A percentile compares a stretch with the other conserved stretches of the same genome.
These are phyloP conservation scores for Ceratobasidium papillatum DNA, from an alignment of 1,284 basidiomycete species.

Conservation along the genomic window DNA sequence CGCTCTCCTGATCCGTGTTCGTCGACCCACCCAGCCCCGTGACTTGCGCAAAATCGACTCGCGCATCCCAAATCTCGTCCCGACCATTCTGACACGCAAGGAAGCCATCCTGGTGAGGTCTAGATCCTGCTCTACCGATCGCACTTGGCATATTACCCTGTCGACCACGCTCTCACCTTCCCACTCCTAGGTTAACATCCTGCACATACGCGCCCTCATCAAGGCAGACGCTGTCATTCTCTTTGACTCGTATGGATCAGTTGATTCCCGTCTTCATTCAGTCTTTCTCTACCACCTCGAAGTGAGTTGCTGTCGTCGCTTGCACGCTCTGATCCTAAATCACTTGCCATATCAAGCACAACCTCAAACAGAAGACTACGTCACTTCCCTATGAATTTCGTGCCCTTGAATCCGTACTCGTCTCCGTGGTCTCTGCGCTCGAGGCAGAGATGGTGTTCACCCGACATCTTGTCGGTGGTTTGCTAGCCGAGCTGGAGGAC, in stretches of 20 bases:
- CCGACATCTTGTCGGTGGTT: slow-evolving; percentile 82
- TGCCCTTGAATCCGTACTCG: slow-evolving; percentile 87
- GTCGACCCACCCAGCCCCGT: slow-evolving; percentile 71
- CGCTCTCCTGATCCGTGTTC: not conserved
- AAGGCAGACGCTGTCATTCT: slow-evolving; percentile 92
- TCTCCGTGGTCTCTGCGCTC: slow-evolving; percentile 87
- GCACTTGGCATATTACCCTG: slow-evolving; percentile 30
- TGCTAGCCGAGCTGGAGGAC: slow-evolving; percentile 91
- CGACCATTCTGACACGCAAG: slow-evolving; percentile 89
- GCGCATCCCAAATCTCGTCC: slow-evolving; percentile 91
- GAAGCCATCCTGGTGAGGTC: slow-evolving; percentile 80
- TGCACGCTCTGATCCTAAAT: not conserved
- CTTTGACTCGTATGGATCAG: slow-evolving; percentile 89
- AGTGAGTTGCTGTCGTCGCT: slow-evolving; percentile 55
- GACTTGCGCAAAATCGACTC: slow-evolving; percentile 98
- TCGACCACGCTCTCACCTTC: not conserved
- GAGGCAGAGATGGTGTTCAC: slow-evolving; percentile 95
- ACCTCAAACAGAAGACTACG: slow-evolving; percentile 72
- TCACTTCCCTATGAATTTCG: slow-evolving; percentile 89
- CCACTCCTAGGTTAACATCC: slow-evolving; percentile 79
- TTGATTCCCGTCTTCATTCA: slow-evolving; percentile 84
- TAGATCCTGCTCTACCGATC: not conserved
- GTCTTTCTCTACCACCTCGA: slow-evolving; percentile 90
- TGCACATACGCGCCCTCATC: slow-evolving; percentile 93
- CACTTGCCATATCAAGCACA: slow-evolving; percentile 63